A percentile compares a stretch with the other conserved stretches of the same genome.
phyloP scores from a whole-genome alignment of 106 monocot genomes.

The Dactylorhiza incarnata region DNA sequence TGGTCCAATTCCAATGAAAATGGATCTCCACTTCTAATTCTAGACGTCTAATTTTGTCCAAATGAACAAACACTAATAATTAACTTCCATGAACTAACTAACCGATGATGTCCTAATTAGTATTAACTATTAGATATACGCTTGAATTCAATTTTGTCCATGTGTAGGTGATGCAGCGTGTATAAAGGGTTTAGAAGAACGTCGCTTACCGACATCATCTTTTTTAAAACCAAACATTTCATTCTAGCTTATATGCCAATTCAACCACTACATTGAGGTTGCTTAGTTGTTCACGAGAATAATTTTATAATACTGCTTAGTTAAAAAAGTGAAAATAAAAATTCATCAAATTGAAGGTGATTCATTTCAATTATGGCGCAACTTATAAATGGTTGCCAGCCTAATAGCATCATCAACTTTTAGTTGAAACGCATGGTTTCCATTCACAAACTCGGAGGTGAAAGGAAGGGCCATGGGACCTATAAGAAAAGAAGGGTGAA shows the following conservation, averaged over 20 bases:
- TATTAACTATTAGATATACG: neutral
- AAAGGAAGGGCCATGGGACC: too few relatives aligned
- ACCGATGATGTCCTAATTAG: neutral
- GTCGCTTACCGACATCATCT: neutral
- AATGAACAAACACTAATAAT: neutral
- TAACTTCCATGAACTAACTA: neutral
- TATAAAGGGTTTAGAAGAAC: neutral
- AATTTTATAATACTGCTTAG: neutral
- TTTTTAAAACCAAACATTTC: neutral
- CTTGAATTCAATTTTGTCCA: neutral
- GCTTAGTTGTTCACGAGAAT: neutral
- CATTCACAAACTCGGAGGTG: too few relatives aligned
- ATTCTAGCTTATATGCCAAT: neutral
- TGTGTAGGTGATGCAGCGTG: neutral
- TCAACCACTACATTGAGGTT: neutral
- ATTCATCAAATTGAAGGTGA: too few relatives aligned
- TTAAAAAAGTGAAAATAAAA: too few relatives aligned
- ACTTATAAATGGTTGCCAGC: too few relatives aligned
- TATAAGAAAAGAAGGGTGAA: too few relatives aligned
- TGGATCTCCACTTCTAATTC: too few relatives aligned
- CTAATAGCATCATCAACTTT: too few relatives aligned
- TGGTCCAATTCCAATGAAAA: too few relatives aligned
- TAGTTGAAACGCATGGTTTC: too few relatives aligned
- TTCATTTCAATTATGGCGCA: too few relatives aligned
- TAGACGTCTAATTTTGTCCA: too few relatives aligned